Evolutionary conservation across 2,329 filamentous ascomycete genomes (phyloP).

Genomic region (Westerdykella aurantiaca): DNA sequence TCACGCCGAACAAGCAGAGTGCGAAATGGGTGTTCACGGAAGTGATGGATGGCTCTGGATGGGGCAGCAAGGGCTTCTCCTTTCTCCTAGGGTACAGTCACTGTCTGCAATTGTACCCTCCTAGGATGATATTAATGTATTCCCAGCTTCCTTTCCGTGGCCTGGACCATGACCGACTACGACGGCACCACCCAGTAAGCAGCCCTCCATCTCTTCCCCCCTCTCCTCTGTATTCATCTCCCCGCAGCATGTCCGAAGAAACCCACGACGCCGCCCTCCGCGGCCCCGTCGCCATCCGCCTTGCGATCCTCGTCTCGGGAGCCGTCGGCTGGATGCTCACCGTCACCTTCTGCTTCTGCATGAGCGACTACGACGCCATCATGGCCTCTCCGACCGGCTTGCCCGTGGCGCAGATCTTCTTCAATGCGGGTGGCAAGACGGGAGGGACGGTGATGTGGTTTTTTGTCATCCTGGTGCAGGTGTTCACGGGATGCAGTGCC

Average conservation of each 20-base stretch:
- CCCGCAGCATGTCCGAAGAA: constrained; percentile 57
- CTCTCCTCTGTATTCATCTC: constrained; percentile 1
- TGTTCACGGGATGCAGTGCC: constrained; percentile 59
- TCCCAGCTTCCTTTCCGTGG: constrained; percentile 48
- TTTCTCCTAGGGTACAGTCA: constrained; percentile 53
- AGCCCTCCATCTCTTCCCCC: background rate
- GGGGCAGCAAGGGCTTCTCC: constrained; percentile 56
- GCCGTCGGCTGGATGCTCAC: constrained; percentile 58
- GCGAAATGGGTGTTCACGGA: constrained; percentile 57
- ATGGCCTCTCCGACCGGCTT: constrained; percentile 54
- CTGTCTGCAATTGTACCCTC: background rate
- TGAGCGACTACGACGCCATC: constrained; percentile 53
- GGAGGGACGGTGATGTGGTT: constrained; percentile 58
- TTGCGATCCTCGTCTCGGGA: constrained; percentile 56
- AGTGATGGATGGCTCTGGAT: constrained; percentile 58
- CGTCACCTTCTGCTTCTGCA: constrained; percentile 58
- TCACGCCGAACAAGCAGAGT: constrained; percentile 55
- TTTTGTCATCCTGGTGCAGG: constrained; percentile 58
- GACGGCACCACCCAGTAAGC: constrained; percentile 59
- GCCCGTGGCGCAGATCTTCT: constrained; percentile 53
- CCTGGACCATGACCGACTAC: constrained; percentile 65
- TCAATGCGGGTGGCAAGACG: constrained; percentile 53
- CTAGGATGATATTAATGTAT: constrained; percentile 11
- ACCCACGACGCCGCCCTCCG: constrained; percentile 57
- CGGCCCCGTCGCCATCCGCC: constrained; percentile 55